phyloP scores from a whole-genome alignment of 805 yeast species.

The Torulaspora gathmanii region DNA sequence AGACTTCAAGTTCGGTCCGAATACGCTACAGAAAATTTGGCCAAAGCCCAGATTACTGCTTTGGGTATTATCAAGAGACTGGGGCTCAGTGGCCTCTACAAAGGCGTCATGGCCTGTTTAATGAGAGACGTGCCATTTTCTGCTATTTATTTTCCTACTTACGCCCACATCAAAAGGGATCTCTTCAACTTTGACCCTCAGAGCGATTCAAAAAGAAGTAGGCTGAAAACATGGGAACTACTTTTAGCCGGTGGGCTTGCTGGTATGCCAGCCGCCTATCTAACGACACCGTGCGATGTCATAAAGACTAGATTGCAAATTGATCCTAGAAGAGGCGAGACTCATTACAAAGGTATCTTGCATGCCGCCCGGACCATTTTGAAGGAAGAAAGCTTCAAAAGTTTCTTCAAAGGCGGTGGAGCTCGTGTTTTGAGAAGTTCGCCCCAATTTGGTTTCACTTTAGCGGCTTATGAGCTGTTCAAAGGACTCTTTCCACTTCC shows the following conservation, averaged over 20 bases:
- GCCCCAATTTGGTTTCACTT: conserved; percentile 95
- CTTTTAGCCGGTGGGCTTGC: conserved; percentile 88
- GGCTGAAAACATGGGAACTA: conserved; percentile 77
- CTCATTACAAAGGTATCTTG: conserved; percentile 66
- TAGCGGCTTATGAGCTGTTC: conserved; percentile 93
- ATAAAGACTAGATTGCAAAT: conserved; percentile 92
- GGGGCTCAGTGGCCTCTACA: conserved; percentile 82
- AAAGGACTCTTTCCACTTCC: conserved; percentile 72
- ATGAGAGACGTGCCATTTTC: conserved; percentile 94
- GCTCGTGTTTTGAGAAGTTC: conserved; percentile 94
- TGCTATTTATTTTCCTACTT: conserved; percentile 95
- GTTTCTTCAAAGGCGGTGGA: conserved; percentile 93
- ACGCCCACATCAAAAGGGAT: conserved; percentile 84
- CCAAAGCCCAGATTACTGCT: conserved; percentile 36
- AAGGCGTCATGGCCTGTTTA: conserved; percentile 87
- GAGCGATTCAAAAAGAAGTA: conserved; percentile 51
- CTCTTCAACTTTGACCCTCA: conserved; percentile 78
- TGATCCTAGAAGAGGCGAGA: conserved; percentile 71
- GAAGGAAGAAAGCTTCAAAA: conserved; percentile 76
- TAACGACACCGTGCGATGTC: conserved; percentile 96
- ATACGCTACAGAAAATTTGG: conserved; percentile 39
- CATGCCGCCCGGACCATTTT: conserved; percentile 74
- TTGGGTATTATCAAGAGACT: conserved; percentile 67
- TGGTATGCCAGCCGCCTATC: conserved; percentile 95
- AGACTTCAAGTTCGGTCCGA: conserved; percentile 92